Evolutionary conservation across 768 basidiomycete species (phyloP), one percentile per base, ranked within the genome.

Genomic region (Suillus decipiens): DNA sequence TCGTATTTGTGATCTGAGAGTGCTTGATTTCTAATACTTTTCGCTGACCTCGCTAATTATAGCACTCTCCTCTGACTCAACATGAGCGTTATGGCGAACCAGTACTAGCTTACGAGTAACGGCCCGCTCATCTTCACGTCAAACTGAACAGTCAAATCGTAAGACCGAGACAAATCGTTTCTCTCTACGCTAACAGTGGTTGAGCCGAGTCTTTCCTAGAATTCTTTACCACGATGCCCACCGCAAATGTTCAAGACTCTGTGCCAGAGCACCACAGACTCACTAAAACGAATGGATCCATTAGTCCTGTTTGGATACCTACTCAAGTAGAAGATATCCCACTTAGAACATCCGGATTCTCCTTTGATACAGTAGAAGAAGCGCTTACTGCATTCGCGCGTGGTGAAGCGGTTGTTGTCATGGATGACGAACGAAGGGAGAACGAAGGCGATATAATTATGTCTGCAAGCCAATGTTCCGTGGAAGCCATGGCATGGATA

Each of bases 401-500:
- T 5, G 96, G 96, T 1, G 93, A 96, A 72, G 95, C 98, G 67
- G 82, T 99, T 61, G 92, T 99, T 1, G 97, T 99, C 7, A 95
- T 98, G 90, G 97, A 99, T 74, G 96, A 99, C 76, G 93, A 97
- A 77, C 81, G 82, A 66, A 82, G 97, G 64, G 97, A 99, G 79
- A 99, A 99, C 73, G 97, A 99, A 73, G 96, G 97, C 2, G 97
- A 99, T 75, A 79, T 99, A 63, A 94, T 98, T 72, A 90, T 95
- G 71, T 87, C 96, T 15, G 97, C 87, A 2, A 82, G 82, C 31
- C 84, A 87, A 59, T 88, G 93, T 67, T 94, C 95, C 43, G 93
- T 94, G 1, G 93, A 98, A 76, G 93, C 95, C 72, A 99, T 99
- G 97, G 96, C 97, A 1, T 99, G 94, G 94, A 91, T 99, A 85